Conservation (phyloP, 2,329 filamentous ascomycete genomes). For the Neopestalotiopsis sp. region DNA sequence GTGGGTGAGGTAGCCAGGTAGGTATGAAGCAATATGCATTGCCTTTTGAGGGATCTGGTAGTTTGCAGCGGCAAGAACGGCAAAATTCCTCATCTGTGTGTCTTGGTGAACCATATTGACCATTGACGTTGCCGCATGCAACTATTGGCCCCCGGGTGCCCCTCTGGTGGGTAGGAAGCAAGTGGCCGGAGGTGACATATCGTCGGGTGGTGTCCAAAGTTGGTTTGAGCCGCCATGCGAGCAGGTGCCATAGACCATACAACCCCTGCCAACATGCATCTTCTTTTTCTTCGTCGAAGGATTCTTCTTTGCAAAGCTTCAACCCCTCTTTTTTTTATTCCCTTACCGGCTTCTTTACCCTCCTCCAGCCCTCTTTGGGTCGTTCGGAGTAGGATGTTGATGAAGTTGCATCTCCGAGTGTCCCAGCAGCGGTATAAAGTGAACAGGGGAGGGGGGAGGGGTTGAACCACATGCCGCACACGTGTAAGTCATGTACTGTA, state of each 20-base stretch:
- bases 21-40: not conserved
- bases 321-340: slow-evolving; percentile 6
- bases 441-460: not conserved
- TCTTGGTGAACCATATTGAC: not conserved
- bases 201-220: slow-evolving; percentile 8
- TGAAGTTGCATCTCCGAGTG: not conserved
- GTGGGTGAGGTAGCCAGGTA: not conserved
- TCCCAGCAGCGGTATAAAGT: not conserved
- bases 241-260: slow-evolving; percentile 3
- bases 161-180: not conserved
- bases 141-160: not conserved
- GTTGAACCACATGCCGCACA: slow-evolving; percentile 13
- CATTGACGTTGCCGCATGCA: not conserved
- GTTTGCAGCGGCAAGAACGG: slow-evolving; percentile 14
- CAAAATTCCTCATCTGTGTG: slow-evolving; percentile 7
- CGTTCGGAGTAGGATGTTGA: not conserved
- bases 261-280: not conserved
- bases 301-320: slow-evolving; percentile 9
- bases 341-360: not conserved
- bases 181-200: slow-evolving; percentile 11
- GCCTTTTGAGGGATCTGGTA: not conserved
- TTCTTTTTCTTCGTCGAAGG: slow-evolving; percentile 1
- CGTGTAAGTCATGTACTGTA: slow-evolving; percentile 4
- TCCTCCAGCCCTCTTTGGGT: not conserved
- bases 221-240: slow-evolving; percentile 13